Evolutionary conservation across 306 rosid genomes (phyloP).

Genomic region (Acacia acuminata): DNA sequence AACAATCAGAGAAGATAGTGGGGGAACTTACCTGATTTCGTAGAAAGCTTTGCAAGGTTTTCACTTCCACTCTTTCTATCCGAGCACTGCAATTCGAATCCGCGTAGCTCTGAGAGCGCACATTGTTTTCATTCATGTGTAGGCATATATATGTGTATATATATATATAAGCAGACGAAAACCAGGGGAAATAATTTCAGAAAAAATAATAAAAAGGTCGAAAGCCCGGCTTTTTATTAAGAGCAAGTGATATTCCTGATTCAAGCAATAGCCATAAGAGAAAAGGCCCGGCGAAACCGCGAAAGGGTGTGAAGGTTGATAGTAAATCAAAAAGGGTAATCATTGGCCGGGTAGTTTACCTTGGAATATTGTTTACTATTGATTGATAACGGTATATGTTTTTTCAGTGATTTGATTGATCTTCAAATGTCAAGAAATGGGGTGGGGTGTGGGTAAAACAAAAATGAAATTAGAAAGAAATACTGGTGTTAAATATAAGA

Average conservation of each 20-base stretch:
- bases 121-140: neutral
- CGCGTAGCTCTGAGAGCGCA: neutral
- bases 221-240: neutral
- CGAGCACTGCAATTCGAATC: neutral
- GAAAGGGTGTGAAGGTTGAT: neutral
- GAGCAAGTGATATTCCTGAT: neutral
- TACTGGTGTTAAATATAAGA: too few relatives aligned
- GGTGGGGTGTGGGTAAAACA: too few relatives aligned
- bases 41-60: conserved; percentile 3
- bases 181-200: neutral
- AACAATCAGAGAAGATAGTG: neutral
- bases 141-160: neutral
- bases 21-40: conserved; percentile 27
- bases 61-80: conserved; percentile 1
- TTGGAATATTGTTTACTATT: too few relatives aligned
- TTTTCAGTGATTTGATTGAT: neutral
- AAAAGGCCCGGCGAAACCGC: neutral
- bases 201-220: neutral
- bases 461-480: too few relatives aligned
- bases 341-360: neutral
- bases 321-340: neutral
- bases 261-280: neutral
- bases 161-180: neutral
- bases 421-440: neutral
- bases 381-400: neutral